A percentile compares a stretch with the other conserved stretches of the same genome.
Conservation (phyloP, 768 basidiomycete species). For the Lentinula detonsa region DNA sequence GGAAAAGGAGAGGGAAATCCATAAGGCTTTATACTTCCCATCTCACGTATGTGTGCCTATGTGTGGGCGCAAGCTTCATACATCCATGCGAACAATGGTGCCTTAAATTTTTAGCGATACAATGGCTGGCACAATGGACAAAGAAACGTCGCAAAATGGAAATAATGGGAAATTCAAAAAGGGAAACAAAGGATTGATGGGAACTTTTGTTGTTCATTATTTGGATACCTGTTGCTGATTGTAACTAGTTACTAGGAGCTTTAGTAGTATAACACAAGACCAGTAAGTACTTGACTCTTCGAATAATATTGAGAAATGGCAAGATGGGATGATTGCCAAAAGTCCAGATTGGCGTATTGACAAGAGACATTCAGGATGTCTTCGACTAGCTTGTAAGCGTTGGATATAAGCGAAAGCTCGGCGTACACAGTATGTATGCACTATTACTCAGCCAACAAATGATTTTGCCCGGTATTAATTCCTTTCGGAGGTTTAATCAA, state of each 20-base stretch:
- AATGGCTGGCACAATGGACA: neutral
- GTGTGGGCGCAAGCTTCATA: neutral
- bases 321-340: too few species aligned
- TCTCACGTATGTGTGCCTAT: neutral
- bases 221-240: neutral
- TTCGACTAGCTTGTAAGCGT: too few species aligned
- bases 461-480: neutral
- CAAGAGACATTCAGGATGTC: too few species aligned
- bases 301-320: too few species aligned
- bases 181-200: slow-evolving; percentile 1
- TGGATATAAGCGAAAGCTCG: too few species aligned
- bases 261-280: too few species aligned
- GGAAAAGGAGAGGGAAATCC: neutral
- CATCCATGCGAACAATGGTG: neutral
- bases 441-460: neutral
- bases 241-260: too few species aligned
- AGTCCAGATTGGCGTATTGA: too few species aligned
- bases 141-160: neutral
- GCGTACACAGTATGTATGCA: neutral
- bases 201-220: neutral
- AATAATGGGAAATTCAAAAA: neutral
- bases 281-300: too few species aligned
- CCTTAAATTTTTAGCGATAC: neutral
- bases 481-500: slow-evolving; percentile 59
- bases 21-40: neutral